phyloP scores from a whole-genome alignment of 2,329 filamentous ascomycete species.

The Claviceps pusilla region DNA sequence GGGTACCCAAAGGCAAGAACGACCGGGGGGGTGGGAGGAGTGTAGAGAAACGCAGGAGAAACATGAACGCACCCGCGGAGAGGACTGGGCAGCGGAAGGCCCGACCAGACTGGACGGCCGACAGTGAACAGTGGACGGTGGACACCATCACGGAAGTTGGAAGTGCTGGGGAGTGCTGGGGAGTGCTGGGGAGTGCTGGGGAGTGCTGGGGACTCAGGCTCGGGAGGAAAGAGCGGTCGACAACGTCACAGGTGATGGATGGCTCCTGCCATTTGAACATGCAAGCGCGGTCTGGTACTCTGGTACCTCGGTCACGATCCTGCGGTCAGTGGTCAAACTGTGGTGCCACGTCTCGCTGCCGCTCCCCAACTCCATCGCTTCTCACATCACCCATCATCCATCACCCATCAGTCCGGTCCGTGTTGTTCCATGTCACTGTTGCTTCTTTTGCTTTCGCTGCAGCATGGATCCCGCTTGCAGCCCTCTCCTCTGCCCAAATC shows the following conservation, averaged over 20 bases:
- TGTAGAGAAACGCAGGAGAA: background rate
- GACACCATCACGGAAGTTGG: background rate
- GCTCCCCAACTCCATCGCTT: no score
- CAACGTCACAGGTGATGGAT: background rate
- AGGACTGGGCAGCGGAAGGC: no score
- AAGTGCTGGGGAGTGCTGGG: background rate
- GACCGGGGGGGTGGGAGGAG: background rate
- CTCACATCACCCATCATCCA: no score
- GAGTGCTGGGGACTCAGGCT: background rate
- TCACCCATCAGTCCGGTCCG: no score
- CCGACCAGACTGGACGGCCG: no score
- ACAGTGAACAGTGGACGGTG: background rate
- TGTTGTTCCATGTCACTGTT: no score
- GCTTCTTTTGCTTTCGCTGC: no score
- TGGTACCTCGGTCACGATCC: background rate
- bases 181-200: background rate
- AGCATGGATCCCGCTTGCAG: no score
- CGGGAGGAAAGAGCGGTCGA: slow-evolving; percentile 1
- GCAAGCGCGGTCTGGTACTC: no score
- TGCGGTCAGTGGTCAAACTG: background rate
- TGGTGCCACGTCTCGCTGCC: slow-evolving; percentile 4
- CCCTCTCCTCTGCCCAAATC: background rate
- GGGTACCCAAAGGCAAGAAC: no score
- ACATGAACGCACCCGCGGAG: background rate
- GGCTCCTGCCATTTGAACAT: background rate